Conservation (phyloP, 345 rosid species). For the Gynandropsis gynandra region DNA sequence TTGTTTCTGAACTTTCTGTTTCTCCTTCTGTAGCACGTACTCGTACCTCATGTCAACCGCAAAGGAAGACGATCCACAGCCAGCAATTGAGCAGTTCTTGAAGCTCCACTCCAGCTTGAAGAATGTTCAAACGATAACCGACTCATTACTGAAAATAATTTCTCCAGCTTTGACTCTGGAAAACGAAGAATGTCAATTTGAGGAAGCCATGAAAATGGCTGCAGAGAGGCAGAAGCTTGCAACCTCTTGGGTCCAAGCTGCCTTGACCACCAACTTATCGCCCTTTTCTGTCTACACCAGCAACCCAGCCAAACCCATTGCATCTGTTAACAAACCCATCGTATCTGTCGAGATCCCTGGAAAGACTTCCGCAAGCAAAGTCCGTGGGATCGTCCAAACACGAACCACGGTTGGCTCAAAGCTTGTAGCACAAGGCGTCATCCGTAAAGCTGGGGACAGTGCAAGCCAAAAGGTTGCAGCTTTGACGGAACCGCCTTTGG, state of each 20-base stretch:
- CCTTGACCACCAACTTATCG: constrained; percentile 68
- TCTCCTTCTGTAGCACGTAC: constrained; percentile 49
- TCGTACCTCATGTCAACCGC: constrained; percentile 63
- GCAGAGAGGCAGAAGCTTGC: constrained; percentile 62
- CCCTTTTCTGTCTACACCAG: constrained; percentile 60
- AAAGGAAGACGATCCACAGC: constrained; percentile 82
- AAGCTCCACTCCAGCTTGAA: constrained; percentile 59
- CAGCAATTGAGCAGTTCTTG: constrained; percentile 81
- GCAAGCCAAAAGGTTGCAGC: constrained; percentile 36
- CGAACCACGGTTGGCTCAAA: constrained; percentile 54
- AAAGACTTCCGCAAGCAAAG: constrained; percentile 37
- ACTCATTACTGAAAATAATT: constrained; percentile 50
- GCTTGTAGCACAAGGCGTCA: constrained; percentile 61
- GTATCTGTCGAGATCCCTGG: constrained; percentile 48
- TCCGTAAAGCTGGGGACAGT: constrained; percentile 49
- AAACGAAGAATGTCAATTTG: constrained; percentile 45
- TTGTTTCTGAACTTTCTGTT: constrained; percentile 10
- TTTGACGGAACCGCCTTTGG: constrained; percentile 39
- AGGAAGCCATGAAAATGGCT: constrained; percentile 58
- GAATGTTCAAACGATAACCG: constrained; percentile 41
- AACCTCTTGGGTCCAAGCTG: constrained; percentile 86
- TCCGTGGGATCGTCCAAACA: constrained; percentile 37
- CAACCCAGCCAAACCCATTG: constrained; percentile 29
- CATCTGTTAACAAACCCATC: constrained; percentile 41
- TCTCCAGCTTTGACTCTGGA: constrained; percentile 42